phyloP scores from a whole-genome alignment of 2,329 filamentous ascomycete genomes.

The Aspergillus eucalypticola region DNA sequence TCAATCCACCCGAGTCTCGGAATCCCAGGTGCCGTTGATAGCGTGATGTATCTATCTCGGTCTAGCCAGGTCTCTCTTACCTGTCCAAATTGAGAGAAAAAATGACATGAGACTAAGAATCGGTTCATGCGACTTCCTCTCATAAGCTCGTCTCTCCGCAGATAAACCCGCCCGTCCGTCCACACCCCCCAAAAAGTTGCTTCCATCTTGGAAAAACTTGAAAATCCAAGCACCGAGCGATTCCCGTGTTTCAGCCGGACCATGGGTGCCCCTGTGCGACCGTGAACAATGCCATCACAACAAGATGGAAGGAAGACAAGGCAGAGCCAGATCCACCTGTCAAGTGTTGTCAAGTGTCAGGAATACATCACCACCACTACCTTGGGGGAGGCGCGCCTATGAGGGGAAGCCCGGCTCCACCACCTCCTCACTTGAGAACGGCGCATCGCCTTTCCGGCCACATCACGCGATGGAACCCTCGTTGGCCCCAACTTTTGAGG shows the following conservation, averaged over 20 bases:
- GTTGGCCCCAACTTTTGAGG: neutral
- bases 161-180: neutral
- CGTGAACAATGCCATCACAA: neutral
- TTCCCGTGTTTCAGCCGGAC: neutral
- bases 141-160: neutral
- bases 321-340: neutral
- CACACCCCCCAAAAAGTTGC: neutral
- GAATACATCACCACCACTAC: neutral
- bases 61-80: neutral
- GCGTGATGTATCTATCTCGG: neutral
- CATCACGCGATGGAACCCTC: conserved; percentile 8
- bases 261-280: neutral
- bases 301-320: neutral
- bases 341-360: neutral
- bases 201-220: neutral
- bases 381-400: neutral
- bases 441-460: conserved; percentile 3
- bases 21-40: neutral
- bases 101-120: neutral
- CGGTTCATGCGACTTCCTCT: neutral
- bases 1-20: neutral
- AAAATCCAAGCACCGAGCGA: neutral
- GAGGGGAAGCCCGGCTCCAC: conserved; percentile 13
- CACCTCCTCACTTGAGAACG: neutral
- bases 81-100: neutral